A percentile compares a stretch with the other conserved stretches of the same genome.
These are phyloP conservation scores for Russula olivacea DNA, from an alignment of 768 basidiomycete genomes.

Conservation along the genomic window DNA sequence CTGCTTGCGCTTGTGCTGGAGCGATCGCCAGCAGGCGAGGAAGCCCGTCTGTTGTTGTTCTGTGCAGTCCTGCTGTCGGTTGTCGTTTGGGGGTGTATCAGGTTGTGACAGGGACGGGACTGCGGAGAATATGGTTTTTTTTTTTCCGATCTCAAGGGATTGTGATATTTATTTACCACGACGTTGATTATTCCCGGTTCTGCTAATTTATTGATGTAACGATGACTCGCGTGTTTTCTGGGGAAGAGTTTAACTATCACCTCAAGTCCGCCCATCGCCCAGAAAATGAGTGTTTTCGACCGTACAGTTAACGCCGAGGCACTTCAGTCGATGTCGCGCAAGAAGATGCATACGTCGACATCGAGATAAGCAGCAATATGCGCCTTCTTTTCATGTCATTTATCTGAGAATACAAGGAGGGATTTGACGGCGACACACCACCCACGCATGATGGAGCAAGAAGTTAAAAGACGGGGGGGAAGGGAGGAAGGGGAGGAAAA, in stretches of 20 bases:
- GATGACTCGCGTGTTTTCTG: neutral
- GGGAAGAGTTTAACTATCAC: neutral
- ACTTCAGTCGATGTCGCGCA: neutral
- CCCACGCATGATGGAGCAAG: conserved; percentile 24
- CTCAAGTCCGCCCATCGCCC: neutral
- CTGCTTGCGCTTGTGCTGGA: conserved; percentile 15
- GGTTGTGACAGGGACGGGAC: neutral
- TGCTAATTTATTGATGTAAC: neutral
- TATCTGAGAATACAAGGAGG: conserved; percentile 14
- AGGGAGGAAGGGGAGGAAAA: neutral
- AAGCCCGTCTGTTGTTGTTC: conserved; percentile 17
- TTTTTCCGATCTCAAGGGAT: neutral
- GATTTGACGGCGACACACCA: conserved; percentile 15
- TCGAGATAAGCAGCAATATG: neutral
- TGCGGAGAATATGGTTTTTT: too few relatives aligned
- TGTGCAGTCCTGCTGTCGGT: conserved; percentile 9
- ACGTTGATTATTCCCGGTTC: neutral
- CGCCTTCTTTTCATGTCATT: neutral
- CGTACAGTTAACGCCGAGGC: neutral
- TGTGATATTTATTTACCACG: neutral
- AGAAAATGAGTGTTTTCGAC: neutral
- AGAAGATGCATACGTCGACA: neutral
- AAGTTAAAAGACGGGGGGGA: conserved; percentile 12
- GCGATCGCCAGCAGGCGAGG: conserved; percentile 24
- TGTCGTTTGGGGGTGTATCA: conserved; percentile 19